Conservation (phyloP, 1,284 basidiomycete species). For the Inonotus hispidus region DNA sequence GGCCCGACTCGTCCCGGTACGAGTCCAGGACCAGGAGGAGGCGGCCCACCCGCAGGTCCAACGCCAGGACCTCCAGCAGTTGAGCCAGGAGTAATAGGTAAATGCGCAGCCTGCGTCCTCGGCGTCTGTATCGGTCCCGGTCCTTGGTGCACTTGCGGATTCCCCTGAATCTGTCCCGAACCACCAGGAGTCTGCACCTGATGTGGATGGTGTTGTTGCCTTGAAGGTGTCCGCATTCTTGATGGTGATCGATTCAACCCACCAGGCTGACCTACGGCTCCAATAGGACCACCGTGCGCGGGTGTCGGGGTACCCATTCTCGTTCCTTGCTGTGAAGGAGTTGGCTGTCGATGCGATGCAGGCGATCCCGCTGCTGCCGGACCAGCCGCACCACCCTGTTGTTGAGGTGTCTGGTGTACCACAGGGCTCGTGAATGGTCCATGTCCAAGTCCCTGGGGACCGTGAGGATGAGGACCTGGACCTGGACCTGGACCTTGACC, state of each 20-base stretch:
- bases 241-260: constrained; percentile 6
- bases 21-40: no score
- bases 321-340: neutral
- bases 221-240: neutral
- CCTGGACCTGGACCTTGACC: neutral
- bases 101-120: constrained; percentile 25
- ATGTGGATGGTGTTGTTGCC: constrained; percentile 15
- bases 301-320: constrained; percentile 10
- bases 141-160: constrained; percentile 21
- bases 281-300: neutral
- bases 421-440: neutral
- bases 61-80: neutral
- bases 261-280: neutral
- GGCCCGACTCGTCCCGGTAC: neutral
- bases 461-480: neutral
- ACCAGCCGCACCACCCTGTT: neutral
- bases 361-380: neutral
- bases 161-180: constrained; percentile 17
- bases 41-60: neutral
- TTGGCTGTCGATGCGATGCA: constrained; percentile 2
- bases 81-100: constrained; percentile 13
- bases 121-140: constrained; percentile 33
- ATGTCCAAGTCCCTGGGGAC: neutral
- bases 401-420: constrained; percentile 1
- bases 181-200: constrained; percentile 10